Evolutionary conservation across 768 basidiomycete genomes (phyloP).

Genomic region (Cyclocybe cylindracea): DNA sequence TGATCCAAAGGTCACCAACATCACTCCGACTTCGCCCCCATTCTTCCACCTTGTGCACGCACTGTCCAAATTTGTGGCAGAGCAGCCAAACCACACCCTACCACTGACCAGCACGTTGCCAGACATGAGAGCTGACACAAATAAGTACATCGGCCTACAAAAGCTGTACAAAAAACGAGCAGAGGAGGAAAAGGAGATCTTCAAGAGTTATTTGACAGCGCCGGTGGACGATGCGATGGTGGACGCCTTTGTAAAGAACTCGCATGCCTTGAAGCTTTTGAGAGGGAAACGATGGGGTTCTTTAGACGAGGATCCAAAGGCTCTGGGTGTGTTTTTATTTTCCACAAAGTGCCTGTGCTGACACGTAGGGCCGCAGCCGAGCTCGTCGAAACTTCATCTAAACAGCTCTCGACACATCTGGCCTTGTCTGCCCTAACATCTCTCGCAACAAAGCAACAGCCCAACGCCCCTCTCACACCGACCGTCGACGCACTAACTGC

Average conservation of each 20-base stretch:
- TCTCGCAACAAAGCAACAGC: constrained; percentile 26
- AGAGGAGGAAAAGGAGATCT: constrained; percentile 60
- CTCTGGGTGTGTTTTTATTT: constrained; percentile 43
- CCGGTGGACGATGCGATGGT: constrained; percentile 53
- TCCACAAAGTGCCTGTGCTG: constrained; percentile 2
- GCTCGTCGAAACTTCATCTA: constrained; percentile 42
- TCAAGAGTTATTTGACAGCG: constrained; percentile 50
- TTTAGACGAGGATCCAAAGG: constrained; percentile 48
- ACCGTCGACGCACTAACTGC: constrained; percentile 53
- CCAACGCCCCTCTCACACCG: constrained; percentile 30
- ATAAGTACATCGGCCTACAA: constrained; percentile 82
- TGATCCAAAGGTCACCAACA: constrained; percentile 49
- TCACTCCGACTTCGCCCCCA: constrained; percentile 50
- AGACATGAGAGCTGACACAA: constrained; percentile 94
- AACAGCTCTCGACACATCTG: constrained; percentile 68
- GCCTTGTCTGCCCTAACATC: constrained; percentile 64
- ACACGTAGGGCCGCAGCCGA: constrained; percentile 31
- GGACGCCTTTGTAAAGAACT: constrained; percentile 79
- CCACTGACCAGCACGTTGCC: constrained; percentile 88
- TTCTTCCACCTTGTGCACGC: constrained; percentile 83
- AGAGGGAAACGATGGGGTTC: constrained; percentile 63
- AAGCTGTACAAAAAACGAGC: constrained; percentile 81
- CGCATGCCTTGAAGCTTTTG: constrained; percentile 70
- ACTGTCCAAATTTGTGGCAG: constrained; percentile 60
- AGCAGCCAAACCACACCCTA: constrained; percentile 58